A percentile compares a stretch with the other conserved stretches of the same genome.
phyloP scores from a whole-genome alignment of 129 eudicot species.

The Cynara cardunculus region DNA sequence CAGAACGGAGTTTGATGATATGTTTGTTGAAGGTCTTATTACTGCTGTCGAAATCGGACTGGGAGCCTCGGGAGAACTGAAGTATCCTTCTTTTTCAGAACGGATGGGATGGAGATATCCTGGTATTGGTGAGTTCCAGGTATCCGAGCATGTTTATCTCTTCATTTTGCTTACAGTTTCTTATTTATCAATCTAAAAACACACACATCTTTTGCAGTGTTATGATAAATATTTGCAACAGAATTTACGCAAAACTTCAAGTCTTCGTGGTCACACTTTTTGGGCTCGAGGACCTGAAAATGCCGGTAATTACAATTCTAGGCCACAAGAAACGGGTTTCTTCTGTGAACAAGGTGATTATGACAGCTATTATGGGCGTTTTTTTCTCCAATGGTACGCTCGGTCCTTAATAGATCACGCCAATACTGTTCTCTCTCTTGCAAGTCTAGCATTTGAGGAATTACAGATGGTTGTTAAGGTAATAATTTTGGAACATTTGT shows the following conservation, averaged over 20 bases:
- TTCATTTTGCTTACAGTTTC: not conserved
- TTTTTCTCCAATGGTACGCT: slow-evolving; percentile 50
- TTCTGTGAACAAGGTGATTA: slow-evolving; percentile 54
- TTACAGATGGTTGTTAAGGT: slow-evolving; percentile 44
- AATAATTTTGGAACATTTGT: not conserved
- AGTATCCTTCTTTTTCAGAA: slow-evolving; percentile 44
- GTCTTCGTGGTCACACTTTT: slow-evolving; percentile 37
- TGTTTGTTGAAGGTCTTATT: slow-evolving; percentile 45
- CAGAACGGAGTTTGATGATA: slow-evolving; percentile 45
- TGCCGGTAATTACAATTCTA: slow-evolving; percentile 41
- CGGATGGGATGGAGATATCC: slow-evolving; percentile 50
- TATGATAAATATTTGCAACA: slow-evolving; percentile 45
- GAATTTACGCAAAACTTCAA: slow-evolving; percentile 35
- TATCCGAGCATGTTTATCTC: slow-evolving; percentile 12
- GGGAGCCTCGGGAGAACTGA: slow-evolving; percentile 44
- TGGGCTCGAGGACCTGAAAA: slow-evolving; percentile 51
- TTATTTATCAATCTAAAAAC: not conserved
- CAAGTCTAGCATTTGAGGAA: slow-evolving; percentile 49
- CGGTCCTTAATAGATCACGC: slow-evolving; percentile 38
- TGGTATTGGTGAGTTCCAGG: slow-evolving; percentile 67
- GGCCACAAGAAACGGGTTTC: slow-evolving; percentile 44
- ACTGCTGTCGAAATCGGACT: slow-evolving; percentile 41
- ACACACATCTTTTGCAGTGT: slow-evolving; percentile 32
- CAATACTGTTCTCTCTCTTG: slow-evolving; percentile 38
- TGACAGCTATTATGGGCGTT: slow-evolving; percentile 44